These are phyloP conservation scores for Chondrus crispus DNA, from an alignment of 23 red algal genomes.

Conservation along the genomic window DNA sequence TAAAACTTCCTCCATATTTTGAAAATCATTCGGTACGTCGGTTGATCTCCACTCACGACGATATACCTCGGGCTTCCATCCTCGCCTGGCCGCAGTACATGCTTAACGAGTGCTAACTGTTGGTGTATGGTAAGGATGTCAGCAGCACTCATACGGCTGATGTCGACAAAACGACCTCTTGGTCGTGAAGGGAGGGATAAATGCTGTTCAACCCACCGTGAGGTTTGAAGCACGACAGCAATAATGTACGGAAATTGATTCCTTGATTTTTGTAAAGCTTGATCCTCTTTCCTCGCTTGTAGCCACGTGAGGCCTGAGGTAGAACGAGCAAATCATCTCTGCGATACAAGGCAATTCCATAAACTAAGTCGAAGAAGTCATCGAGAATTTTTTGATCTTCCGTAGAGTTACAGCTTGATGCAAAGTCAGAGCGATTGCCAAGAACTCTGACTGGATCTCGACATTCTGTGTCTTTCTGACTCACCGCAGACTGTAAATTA, in stretches of 20 bases:
- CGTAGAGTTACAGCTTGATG: not conserved
- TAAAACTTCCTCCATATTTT: conserved; percentile 3
- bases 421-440: not conserved
- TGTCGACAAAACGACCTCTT: not conserved
- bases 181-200: not conserved
- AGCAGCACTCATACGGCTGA: not conserved
- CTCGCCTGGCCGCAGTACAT: not conserved
- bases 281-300: not conserved
- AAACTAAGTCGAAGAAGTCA: not conserved
- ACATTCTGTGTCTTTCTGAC: not conserved
- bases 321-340: not conserved
- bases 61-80: not conserved
- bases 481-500: not conserved
- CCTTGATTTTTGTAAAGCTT: not conserved
- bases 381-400: not conserved
- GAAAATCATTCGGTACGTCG: conserved; percentile 5
- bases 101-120: not conserved
- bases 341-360: not conserved
- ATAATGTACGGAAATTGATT: not conserved
- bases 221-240: not conserved
- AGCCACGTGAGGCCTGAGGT: not conserved
- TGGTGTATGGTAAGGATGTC: conserved; percentile 22
- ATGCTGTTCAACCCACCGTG: not conserved
- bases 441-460: not conserved
- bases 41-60: conserved; percentile 8